Conservation (phyloP, 2,329 filamentous ascomycete genomes). For the Pseudogymnoascus pannorum region DNA sequence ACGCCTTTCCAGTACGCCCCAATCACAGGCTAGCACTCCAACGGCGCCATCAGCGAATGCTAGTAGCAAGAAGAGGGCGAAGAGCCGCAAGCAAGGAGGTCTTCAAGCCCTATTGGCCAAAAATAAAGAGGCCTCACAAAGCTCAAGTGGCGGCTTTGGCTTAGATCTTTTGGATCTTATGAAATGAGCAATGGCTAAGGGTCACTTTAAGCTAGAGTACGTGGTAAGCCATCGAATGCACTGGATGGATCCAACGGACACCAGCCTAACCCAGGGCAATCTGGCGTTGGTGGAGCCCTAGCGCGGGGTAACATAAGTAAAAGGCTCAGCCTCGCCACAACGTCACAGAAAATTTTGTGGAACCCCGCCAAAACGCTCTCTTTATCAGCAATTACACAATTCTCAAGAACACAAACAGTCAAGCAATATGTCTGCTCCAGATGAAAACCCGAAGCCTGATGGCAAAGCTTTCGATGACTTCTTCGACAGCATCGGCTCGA, state of each 20-base stretch:
- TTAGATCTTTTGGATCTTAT: slow-evolving; percentile 35
- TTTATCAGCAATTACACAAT: slow-evolving; percentile 3
- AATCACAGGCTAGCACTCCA: slow-evolving; percentile 11
- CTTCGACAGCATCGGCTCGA: slow-evolving; percentile 56
- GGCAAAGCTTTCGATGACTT: slow-evolving; percentile 44
- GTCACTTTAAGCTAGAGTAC: background rate
- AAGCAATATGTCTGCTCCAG: slow-evolving; percentile 37
- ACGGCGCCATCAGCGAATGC: slow-evolving; percentile 40
- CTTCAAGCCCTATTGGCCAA: slow-evolving; percentile 53
- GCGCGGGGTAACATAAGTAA: slow-evolving; percentile 7
- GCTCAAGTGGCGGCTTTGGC: slow-evolving; percentile 22
- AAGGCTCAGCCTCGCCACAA: slow-evolving; percentile 8
- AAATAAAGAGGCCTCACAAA: slow-evolving; percentile 18
- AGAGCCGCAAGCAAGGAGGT: slow-evolving; percentile 52
- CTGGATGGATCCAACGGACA: background rate
- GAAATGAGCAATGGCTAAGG: slow-evolving; percentile 23
- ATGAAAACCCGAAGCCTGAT: slow-evolving; percentile 32
- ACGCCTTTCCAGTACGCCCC: background rate
- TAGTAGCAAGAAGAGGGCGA: slow-evolving; percentile 58
- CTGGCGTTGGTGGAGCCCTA: slow-evolving; percentile 2
- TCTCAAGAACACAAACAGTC: background rate
- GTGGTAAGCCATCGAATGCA: background rate
- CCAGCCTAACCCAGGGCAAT: background rate
- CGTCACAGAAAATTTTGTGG: slow-evolving; percentile 10
- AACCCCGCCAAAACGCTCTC: slow-evolving; percentile 15